Conservation (phyloP, 495 filamentous ascomycete species). For the Staphylotrichum longicolle region DNA sequence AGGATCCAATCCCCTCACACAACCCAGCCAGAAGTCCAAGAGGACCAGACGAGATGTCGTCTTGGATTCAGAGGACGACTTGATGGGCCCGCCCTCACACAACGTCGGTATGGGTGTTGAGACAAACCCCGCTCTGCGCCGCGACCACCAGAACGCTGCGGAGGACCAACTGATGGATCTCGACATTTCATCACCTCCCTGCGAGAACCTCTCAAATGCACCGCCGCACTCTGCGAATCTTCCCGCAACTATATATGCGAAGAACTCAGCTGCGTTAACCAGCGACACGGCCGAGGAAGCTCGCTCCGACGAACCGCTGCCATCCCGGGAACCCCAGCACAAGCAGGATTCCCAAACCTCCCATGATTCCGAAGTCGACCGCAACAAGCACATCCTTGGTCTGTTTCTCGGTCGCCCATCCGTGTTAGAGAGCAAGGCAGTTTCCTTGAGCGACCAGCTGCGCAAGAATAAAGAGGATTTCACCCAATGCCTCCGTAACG, state of each 20-base stretch:
- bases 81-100: constrained; percentile 20
- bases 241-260: background rate
- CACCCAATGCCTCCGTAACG: constrained; percentile 33
- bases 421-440: constrained; percentile 33
- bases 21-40: constrained; percentile 14
- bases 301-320: background rate
- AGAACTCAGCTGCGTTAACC: background rate
- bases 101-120: background rate
- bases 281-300: background rate
- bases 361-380: constrained; percentile 24
- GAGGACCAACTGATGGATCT: constrained; percentile 17
- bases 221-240: background rate
- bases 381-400: constrained; percentile 32
- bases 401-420: constrained; percentile 34
- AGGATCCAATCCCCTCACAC: background rate
- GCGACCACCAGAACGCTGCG: constrained; percentile 3
- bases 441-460: constrained; percentile 29
- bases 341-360: constrained; percentile 21
- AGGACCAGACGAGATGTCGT: constrained; percentile 33
- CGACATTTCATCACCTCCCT: background rate
- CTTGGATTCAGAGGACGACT: constrained; percentile 53
- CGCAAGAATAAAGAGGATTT: constrained; percentile 38
- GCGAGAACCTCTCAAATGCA: background rate
- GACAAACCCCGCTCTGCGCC: constrained; percentile 5
- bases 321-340: background rate